Evolutionary conservation across 345 rosid species (phyloP).

Genomic region (Angophora floribunda): DNA sequence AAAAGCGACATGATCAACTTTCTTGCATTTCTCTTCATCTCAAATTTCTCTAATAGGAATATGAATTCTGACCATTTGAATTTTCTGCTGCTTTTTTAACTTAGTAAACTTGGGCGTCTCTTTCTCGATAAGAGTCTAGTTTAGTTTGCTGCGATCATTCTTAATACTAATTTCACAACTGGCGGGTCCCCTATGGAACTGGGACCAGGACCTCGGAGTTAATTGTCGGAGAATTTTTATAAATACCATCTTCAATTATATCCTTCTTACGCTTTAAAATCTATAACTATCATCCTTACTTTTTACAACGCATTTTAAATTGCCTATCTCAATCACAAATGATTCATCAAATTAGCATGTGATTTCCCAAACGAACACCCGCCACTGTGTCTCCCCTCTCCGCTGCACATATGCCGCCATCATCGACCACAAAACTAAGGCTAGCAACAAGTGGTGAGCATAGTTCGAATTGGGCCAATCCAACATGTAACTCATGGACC

Average conservation of each 20-base stretch:
- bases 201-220: background rate
- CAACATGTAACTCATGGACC: no score
- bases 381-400: background rate
- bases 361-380: background rate
- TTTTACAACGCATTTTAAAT: background rate
- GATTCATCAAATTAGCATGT: no score
- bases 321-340: no score
- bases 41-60: no score
- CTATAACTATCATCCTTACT: background rate
- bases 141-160: background rate
- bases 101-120: no score
- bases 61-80: no score
- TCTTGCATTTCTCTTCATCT: no score
- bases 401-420: fast-evolving
- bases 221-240: background rate
- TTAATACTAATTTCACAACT: background rate
- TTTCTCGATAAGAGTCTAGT: no score
- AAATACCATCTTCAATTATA: background rate
- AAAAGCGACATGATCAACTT: constrained; percentile 2
- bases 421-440: background rate
- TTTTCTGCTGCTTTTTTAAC: no score
- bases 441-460: no score
- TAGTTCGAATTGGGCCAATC: no score
- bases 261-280: background rate
- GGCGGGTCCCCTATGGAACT: background rate